phyloP scores from a whole-genome alignment of 139 green algal genomes.

The Ostreobium quekettii region DNA sequence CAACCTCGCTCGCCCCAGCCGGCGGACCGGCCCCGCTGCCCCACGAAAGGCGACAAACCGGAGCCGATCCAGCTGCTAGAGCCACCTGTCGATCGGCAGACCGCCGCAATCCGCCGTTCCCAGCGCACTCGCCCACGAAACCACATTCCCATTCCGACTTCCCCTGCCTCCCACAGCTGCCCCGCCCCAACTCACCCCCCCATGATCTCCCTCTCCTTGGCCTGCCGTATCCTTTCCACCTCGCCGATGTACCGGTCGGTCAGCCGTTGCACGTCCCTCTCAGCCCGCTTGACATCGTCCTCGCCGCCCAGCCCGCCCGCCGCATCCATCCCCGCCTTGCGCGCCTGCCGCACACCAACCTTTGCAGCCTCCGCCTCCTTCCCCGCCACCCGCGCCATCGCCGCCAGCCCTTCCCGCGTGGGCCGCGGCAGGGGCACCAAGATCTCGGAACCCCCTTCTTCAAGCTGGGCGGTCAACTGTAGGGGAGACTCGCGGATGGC shows the following conservation, averaged over 20 bases:
- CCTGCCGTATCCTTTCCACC: conserved; percentile 23
- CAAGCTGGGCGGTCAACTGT: conserved; percentile 33
- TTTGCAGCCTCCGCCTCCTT: conserved; percentile 55
- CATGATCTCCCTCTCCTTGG: conserved; percentile 38
- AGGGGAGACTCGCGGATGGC: conserved; percentile 57
- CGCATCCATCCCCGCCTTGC: conserved; percentile 41
- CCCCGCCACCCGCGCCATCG: conserved; percentile 53
- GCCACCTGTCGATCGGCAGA: too few relatives aligned
- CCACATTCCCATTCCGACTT: too few relatives aligned
- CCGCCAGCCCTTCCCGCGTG: conserved; percentile 33
- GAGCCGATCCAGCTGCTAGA: too few relatives aligned
- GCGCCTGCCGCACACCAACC: conserved; percentile 42
- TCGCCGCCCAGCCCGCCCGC: conserved; percentile 27
- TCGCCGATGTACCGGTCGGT: conserved; percentile 30
- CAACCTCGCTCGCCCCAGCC: too few relatives aligned
- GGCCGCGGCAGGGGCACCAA: conserved; percentile 47
- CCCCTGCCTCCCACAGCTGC: too few relatives aligned
- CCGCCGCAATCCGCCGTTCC: too few relatives aligned
- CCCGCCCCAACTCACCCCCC: too few relatives aligned
- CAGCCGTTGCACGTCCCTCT: conserved; percentile 37
- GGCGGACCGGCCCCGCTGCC: too few relatives aligned
- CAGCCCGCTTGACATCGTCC: conserved; percentile 25
- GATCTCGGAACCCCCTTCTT: conserved; percentile 38
- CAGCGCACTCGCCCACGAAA: too few relatives aligned
- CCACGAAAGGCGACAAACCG: too few relatives aligned